A percentile compares a stretch with the other conserved stretches of the same genome.
phyloP scores from a whole-genome alignment of 164 flowering plant species.

The Macadamia integrifolia region DNA sequence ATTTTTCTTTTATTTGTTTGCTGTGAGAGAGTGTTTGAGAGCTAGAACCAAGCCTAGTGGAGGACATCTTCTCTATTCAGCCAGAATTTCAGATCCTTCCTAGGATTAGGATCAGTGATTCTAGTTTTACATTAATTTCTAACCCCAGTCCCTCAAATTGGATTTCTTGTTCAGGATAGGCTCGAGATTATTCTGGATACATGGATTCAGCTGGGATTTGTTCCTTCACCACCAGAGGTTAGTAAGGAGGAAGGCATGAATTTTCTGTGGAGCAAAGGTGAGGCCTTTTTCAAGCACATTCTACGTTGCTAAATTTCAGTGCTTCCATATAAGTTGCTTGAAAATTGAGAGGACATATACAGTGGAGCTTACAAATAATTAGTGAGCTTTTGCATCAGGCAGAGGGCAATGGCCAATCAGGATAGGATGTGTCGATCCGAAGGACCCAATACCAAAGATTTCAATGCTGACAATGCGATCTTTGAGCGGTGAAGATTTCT shows the following conservation, averaged over 20 bases:
- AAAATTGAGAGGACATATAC: conserved; percentile 13
- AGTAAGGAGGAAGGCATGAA: conserved; percentile 67
- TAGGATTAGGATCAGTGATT: no score
- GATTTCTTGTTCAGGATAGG: conserved; percentile 53
- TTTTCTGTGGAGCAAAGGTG: conserved; percentile 52
- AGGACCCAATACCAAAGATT: conserved; percentile 38
- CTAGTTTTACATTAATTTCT: neutral
- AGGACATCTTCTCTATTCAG: no score
- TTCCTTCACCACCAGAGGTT: conserved; percentile 84
- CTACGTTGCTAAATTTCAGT: neutral
- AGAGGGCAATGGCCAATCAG: conserved; percentile 61
- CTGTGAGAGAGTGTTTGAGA: no score
- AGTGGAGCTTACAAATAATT: conserved; percentile 20
- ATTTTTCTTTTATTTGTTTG: no score
- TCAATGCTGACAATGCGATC: conserved; percentile 52
- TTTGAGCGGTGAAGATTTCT: conserved; percentile 46
- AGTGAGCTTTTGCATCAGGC: conserved; percentile 44
- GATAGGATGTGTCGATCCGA: conserved; percentile 64
- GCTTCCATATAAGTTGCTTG: conserved; percentile 1
- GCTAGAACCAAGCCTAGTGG: no score
- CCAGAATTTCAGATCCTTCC: no score
- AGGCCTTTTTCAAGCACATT: conserved; percentile 1
- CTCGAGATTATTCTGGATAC: conserved; percentile 62
- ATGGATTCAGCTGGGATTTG: conserved; percentile 52
- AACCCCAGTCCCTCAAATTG: conserved; percentile 1